phyloP scores from a whole-genome alignment of 352 stramenopile species.

The Peronospora belbahrii region DNA sequence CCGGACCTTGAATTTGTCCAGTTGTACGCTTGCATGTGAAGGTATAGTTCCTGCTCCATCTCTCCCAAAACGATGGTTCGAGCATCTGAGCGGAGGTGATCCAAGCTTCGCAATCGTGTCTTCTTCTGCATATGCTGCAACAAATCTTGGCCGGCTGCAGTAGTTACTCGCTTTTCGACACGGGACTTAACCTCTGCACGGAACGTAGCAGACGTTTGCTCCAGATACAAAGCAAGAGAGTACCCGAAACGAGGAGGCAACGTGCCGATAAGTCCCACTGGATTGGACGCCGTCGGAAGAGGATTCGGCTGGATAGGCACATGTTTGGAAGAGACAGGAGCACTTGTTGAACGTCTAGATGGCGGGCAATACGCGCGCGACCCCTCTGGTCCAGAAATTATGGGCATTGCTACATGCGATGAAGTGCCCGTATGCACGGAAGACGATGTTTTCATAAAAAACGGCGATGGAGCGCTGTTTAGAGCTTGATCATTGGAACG shows the following conservation, averaged over 20 bases:
- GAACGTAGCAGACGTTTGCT: conserved; percentile 63
- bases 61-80: conserved; percentile 53
- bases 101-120: conserved; percentile 59
- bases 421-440: conserved; percentile 15
- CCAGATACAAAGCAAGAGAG: conserved; percentile 60
- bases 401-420: conserved; percentile 14
- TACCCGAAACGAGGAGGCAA: conserved; percentile 54
- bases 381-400: conserved; percentile 10
- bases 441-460: conserved; percentile 17
- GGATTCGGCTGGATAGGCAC: conserved; percentile 74
- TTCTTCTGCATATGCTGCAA: conserved; percentile 84
- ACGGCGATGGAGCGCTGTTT: conserved; percentile 17
- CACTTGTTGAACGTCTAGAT: conserved; percentile 13
- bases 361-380: conserved; percentile 20
- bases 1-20: conserved; percentile 37
- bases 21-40: conserved; percentile 64
- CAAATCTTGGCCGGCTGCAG: conserved; percentile 59
- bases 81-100: conserved; percentile 57
- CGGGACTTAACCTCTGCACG: conserved; percentile 58
- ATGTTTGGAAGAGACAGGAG: conserved; percentile 29
- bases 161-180: conserved; percentile 71
- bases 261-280: conserved; percentile 46
- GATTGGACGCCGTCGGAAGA: conserved; percentile 64
- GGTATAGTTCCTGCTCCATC: conserved; percentile 66
- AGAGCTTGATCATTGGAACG: conserved; percentile 7